Conservation (phyloP, 495 filamentous ascomycete species). For the Penicillium lividum region DNA sequence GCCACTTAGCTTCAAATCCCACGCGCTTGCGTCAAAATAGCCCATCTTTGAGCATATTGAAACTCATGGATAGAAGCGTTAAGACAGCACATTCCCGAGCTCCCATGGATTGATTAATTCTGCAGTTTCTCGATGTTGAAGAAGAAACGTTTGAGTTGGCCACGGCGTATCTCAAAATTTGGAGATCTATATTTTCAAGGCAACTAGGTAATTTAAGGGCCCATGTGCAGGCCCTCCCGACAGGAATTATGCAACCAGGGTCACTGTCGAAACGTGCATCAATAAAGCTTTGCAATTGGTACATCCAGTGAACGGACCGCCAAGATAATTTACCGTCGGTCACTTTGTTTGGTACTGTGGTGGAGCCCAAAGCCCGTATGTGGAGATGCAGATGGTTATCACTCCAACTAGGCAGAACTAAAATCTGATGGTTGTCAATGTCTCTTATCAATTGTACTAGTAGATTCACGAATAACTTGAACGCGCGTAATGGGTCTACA, state of each 20-base stretch:
- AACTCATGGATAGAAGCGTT: background rate
- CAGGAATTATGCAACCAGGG: background rate
- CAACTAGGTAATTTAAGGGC: background rate
- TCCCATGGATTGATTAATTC: background rate
- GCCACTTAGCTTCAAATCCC: slow-evolving; percentile 1
- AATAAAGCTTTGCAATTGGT: background rate
- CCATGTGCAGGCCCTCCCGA: background rate
- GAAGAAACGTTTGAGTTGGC: background rate
- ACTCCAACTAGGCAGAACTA: too few species aligned
- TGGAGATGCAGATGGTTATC: background rate
- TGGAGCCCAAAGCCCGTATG: background rate
- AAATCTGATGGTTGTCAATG: background rate
- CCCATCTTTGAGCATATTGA: slow-evolving; percentile 1
- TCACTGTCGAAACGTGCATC: background rate
- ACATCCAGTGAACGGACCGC: background rate
- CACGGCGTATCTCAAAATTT: background rate
- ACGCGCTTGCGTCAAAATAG: slow-evolving; percentile 1
- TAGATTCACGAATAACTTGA: too few species aligned
- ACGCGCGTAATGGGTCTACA: too few species aligned
- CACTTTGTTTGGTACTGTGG: background rate
- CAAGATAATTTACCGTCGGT: background rate
- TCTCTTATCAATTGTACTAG: background rate
- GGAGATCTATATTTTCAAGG: background rate
- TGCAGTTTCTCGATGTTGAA: too few species aligned
- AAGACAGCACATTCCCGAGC: background rate